Evolutionary conservation across 208 protist genomes (phyloP).

Genomic region (Acanthamoeba sp.): DNA sequence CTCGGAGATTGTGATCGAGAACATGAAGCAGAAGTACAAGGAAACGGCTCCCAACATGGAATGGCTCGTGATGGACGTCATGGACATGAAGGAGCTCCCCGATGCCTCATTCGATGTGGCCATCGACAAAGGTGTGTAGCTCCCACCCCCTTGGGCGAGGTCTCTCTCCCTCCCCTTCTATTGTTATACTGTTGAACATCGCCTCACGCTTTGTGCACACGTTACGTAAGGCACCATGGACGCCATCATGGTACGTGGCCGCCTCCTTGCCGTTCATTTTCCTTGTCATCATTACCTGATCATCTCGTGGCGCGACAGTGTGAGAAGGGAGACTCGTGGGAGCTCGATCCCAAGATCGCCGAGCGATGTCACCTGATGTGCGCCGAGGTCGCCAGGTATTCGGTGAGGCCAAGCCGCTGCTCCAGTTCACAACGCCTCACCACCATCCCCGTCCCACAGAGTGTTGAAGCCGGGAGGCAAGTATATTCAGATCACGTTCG

Average conservation of each 20-base stretch:
- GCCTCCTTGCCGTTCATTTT: neutral
- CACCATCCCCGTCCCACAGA: too few species aligned
- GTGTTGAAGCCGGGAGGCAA: slow-evolving; percentile 74
- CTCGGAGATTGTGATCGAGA: slow-evolving; percentile 69
- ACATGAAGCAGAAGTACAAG: slow-evolving; percentile 66
- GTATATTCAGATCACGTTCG: slow-evolving; percentile 82
- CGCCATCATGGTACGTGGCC: slow-evolving; percentile 25
- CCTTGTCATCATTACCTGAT: neutral
- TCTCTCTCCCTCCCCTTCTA: neutral
- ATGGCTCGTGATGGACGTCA: slow-evolving; percentile 77
- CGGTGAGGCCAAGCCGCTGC: too few species aligned
- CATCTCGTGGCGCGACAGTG: neutral
- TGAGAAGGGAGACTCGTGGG: slow-evolving; percentile 63
- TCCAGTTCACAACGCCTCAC: too few species aligned
- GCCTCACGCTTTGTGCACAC: neutral
- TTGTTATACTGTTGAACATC: too few species aligned
- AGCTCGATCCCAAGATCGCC: slow-evolving; percentile 64
- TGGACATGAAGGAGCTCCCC: slow-evolving; percentile 52
- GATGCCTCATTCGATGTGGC: slow-evolving; percentile 76
- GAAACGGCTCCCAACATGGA: slow-evolving; percentile 54
- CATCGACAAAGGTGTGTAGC: slow-evolving; percentile 77
- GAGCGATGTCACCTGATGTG: slow-evolving; percentile 67
- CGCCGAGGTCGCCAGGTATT: slow-evolving; percentile 2
- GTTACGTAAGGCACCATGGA: slow-evolving; percentile 24
- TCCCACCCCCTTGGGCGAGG: neutral